These are phyloP conservation scores for Zangia roseola DNA, from an alignment of 768 basidiomycete genomes.

Conservation along the genomic window DNA sequence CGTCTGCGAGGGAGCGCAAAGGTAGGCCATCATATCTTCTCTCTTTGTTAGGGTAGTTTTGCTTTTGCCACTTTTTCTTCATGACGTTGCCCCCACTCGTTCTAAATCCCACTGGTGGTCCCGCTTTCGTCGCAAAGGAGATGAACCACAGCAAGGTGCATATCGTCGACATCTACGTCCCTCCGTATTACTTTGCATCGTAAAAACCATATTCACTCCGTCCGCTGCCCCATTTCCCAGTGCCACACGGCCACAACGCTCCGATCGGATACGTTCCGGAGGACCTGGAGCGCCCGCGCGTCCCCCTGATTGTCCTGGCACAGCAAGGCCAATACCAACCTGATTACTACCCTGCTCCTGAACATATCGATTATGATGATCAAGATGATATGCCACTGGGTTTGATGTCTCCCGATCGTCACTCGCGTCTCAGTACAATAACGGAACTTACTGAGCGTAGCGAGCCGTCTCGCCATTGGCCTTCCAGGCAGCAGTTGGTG, in stretches of 20 bases:
- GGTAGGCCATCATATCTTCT: slow-evolving; percentile 58
- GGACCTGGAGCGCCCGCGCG: slow-evolving; percentile 42
- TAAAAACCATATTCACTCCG: slow-evolving; percentile 19
- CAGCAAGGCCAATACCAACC: slow-evolving; percentile 48
- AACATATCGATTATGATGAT: slow-evolving; percentile 23
- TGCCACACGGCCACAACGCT: slow-evolving; percentile 17
- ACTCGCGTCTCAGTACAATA: slow-evolving; percentile 58
- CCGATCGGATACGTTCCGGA: slow-evolving; percentile 22
- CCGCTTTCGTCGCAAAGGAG: slow-evolving; percentile 35
- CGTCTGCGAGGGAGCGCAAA: slow-evolving; percentile 70
- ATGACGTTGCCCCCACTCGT: slow-evolving; percentile 28
- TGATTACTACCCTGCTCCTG: slow-evolving; percentile 26
- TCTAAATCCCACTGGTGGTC: slow-evolving; percentile 35
- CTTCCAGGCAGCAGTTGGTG: slow-evolving; percentile 39
- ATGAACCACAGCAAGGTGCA: slow-evolving; percentile 59
- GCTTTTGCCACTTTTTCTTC: slow-evolving; percentile 33
- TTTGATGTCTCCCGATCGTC: slow-evolving; percentile 29
- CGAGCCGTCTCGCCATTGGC: slow-evolving; percentile 52
- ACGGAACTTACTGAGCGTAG: slow-evolving; percentile 66
- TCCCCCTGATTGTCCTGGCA: slow-evolving; percentile 60
- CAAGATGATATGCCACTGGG: slow-evolving; percentile 33
- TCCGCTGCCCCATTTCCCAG: slow-evolving; percentile 21
- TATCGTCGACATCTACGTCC: slow-evolving; percentile 34
- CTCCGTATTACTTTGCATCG: slow-evolving; percentile 17
- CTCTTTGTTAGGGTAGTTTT: slow-evolving; percentile 33